Evolutionary conservation across 345 rosid species (phyloP), one percentile per base, ranked within the genome.

Genomic region (Linum lewisii): DNA sequence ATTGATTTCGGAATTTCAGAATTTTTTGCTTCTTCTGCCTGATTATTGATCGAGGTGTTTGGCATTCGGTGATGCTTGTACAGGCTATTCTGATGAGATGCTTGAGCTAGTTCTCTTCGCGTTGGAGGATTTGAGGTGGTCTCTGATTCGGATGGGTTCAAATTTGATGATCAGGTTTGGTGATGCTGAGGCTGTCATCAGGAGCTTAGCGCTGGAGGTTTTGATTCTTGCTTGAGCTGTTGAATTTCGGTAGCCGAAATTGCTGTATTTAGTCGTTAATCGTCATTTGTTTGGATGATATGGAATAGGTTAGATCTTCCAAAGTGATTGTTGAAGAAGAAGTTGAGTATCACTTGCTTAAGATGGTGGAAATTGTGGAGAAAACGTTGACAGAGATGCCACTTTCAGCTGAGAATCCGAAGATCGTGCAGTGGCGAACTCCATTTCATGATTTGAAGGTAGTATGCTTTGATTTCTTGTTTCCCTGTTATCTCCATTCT

Each of bases 161-260:
- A 72, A 91, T 80, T 76, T 91, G 77, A 77, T 87, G 90, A 64
- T 87, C 60, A 84, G 84, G 65, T 82, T 78, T 49, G 98, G 98
- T 42, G 78, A 71, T 2, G 86, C 78, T 7, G 98, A 87, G 65
- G 68, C 61, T 66, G 78, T 91, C 61, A 73, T 91, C 34, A 59
- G 24, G 58, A 82, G 79, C 56, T 77, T 91, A 61, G 84, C 76
- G 58, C 66, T 61, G 63, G 82, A 91, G 92, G 97, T 87, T 59
- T 36, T 51, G 66, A 42, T 45, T 44, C 14, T 21, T 54, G 24
- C 15, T n/a, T 59, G 0, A 42, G 21, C 55, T 59, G 52, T 56
- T 45, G 29, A 25, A 57, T 61, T 23, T 54, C 16, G 21, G 42
- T 59, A 37, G 54, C 8, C 56, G 55, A 42, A 6, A 38, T 29